Conservation (phyloP, 2,329 filamentous ascomycete species). For the Pseudopithomyces chartarum region DNA sequence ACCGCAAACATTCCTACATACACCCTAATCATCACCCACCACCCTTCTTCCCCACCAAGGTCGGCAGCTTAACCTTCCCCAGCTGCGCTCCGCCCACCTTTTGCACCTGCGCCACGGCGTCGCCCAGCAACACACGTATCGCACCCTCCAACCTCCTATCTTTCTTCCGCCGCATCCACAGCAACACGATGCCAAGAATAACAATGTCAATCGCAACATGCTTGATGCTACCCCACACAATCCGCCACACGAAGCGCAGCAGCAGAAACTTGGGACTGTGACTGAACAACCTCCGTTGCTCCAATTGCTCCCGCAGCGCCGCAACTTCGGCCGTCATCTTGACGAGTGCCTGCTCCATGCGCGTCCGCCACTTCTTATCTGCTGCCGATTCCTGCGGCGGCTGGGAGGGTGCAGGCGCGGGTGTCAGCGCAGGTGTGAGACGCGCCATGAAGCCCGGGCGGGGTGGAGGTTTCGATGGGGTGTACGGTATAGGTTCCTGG, state of each 20-base stretch:
- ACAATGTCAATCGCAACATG: slow-evolving; percentile 76
- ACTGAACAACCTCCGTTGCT: slow-evolving; percentile 73
- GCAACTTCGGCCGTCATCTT: slow-evolving; percentile 92
- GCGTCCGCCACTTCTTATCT: slow-evolving; percentile 73
- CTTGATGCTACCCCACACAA: slow-evolving; percentile 71
- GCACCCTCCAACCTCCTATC: slow-evolving; percentile 75
- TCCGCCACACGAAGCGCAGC: slow-evolving; percentile 67
- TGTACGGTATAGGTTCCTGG: slow-evolving; percentile 15
- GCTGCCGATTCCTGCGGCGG: slow-evolving; percentile 23
- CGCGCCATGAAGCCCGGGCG: slow-evolving; percentile 18
- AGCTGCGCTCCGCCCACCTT: slow-evolving; percentile 36
- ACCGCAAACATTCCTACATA: background rate
- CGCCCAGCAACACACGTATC: slow-evolving; percentile 66
- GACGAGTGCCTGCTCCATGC: slow-evolving; percentile 83
- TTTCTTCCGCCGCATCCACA: slow-evolving; percentile 74
- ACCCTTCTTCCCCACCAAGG: slow-evolving; percentile 25
- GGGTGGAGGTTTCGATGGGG: slow-evolving; percentile 13
- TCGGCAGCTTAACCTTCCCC: slow-evolving; percentile 28
- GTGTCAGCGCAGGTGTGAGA: slow-evolving; percentile 11
- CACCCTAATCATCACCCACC: background rate
- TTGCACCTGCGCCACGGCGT: slow-evolving; percentile 47
- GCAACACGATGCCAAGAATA: slow-evolving; percentile 66
- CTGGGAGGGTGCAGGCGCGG: slow-evolving; percentile 15
- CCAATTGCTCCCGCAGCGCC: slow-evolving; percentile 88
- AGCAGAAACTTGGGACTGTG: slow-evolving; percentile 65